phyloP scores from a whole-genome alignment of 2,329 filamentous ascomycete genomes.

The Penicillium glabrum region DNA sequence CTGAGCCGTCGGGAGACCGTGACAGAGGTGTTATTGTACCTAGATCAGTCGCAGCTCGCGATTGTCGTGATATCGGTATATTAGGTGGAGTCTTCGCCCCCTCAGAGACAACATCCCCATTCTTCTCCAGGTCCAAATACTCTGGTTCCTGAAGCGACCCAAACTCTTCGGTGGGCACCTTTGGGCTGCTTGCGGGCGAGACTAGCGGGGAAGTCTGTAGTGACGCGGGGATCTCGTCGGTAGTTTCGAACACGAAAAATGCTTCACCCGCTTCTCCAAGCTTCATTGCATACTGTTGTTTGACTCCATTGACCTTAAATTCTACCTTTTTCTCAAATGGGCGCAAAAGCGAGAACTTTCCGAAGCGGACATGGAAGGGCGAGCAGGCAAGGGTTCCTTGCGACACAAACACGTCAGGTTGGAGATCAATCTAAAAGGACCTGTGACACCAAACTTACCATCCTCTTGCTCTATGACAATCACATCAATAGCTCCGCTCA shows the following conservation, averaged over 20 bases:
- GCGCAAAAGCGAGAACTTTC: slow-evolving; percentile 93
- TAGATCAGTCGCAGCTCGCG: slow-evolving; percentile 48
- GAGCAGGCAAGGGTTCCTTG: slow-evolving; percentile 76
- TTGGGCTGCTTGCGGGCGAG: slow-evolving; percentile 83
- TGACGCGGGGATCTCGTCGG: slow-evolving; percentile 84
- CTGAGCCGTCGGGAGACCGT: slow-evolving; percentile 36
- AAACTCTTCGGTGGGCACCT: slow-evolving; percentile 32
- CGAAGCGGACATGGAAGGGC: slow-evolving; percentile 97
- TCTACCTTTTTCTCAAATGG: slow-evolving; percentile 99
- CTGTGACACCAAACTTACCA: slow-evolving; percentile 52
- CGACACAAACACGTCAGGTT: neutral
- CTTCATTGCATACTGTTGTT: slow-evolving; percentile 97
- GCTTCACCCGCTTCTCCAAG: slow-evolving; percentile 95
- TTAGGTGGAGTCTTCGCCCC: slow-evolving; percentile 24
- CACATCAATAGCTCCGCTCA: slow-evolving; percentile 97
- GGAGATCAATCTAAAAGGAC: neutral
- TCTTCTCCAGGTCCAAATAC: slow-evolving; percentile 48
- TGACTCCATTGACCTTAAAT: slow-evolving; percentile 88
- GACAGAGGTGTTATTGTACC: slow-evolving; percentile 43
- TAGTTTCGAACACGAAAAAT: slow-evolving; percentile 98
- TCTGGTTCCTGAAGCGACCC: slow-evolving; percentile 49
- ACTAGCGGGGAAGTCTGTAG: slow-evolving; percentile 93
- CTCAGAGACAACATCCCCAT: slow-evolving; percentile 19
- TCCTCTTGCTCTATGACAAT: slow-evolving; percentile 97
- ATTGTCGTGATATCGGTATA: slow-evolving; percentile 28